Conservation (phyloP, 345 rosid genomes). For the Salix brachista region DNA sequence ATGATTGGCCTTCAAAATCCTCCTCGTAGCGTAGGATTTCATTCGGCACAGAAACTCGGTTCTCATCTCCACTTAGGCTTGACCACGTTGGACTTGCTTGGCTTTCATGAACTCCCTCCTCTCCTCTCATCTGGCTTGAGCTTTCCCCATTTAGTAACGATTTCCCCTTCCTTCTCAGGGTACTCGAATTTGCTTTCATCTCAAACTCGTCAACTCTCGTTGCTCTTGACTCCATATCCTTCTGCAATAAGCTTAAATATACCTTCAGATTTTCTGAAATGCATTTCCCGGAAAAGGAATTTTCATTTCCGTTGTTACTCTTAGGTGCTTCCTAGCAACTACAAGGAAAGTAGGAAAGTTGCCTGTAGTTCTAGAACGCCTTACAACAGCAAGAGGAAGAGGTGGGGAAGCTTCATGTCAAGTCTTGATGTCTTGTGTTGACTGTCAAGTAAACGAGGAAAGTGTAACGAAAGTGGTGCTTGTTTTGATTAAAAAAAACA, state of each 20-base stretch:
- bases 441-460: too few relatives aligned
- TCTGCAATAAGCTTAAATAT: background rate
- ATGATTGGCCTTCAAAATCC: background rate
- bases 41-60: background rate
- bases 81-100: background rate
- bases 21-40: background rate
- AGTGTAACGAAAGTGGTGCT: too few relatives aligned
- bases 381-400: background rate
- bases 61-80: background rate
- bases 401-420: background rate
- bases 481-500: too few relatives aligned
- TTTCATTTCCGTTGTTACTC: too few relatives aligned
- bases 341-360: too few relatives aligned
- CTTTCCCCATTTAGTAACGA: background rate
- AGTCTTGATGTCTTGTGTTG: background rate
- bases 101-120: background rate
- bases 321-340: too few relatives aligned
- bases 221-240: too few relatives aligned
- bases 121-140: background rate
- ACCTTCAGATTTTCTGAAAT: background rate
- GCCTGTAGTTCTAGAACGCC: background rate
- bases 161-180: background rate
- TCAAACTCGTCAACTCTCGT: background rate
- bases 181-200: background rate
- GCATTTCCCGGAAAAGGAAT: background rate